These are phyloP conservation scores for Gyrodon lividus DNA, from an alignment of 768 basidiomycete species.

Conservation along the genomic window DNA sequence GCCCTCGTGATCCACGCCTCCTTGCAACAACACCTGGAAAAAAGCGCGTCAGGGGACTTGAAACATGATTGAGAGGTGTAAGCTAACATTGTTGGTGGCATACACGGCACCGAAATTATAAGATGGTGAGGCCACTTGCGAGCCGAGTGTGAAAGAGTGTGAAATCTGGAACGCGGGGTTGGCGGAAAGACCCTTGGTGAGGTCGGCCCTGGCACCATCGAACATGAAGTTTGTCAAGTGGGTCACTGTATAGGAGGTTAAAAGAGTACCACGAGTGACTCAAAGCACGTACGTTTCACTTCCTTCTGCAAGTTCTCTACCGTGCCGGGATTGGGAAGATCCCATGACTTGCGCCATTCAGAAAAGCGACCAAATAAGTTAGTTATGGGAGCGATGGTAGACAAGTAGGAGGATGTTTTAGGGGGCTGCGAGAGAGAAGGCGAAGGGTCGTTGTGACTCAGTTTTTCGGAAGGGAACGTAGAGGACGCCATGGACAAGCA, in stretches of 20 bases:
- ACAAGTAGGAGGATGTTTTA: slow-evolving; percentile 38
- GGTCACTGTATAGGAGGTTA: slow-evolving; percentile 53
- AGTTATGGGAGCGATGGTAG: slow-evolving; percentile 52
- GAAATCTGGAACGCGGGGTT: slow-evolving; percentile 98
- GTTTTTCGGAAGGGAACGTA: slow-evolving; percentile 40
- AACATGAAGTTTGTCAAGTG: slow-evolving; percentile 94
- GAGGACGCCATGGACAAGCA: slow-evolving; percentile 44
- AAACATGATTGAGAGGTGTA: slow-evolving; percentile 14
- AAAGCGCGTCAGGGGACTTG: slow-evolving; percentile 17
- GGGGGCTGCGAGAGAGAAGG: slow-evolving; percentile 34
- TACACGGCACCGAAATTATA: slow-evolving; percentile 96
- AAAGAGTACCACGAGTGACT: slow-evolving; percentile 3
- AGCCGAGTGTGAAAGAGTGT: slow-evolving; percentile 91
- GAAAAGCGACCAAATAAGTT: slow-evolving; percentile 72
- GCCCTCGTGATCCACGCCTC: slow-evolving; percentile 91
- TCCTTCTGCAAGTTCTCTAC: slow-evolving; percentile 93
- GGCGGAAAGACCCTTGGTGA: slow-evolving; percentile 88
- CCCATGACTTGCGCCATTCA: slow-evolving; percentile 78
- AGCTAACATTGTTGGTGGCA: slow-evolving; percentile 72
- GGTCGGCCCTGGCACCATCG: slow-evolving; percentile 95
- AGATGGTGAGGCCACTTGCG: slow-evolving; percentile 76
- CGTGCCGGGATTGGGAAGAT: slow-evolving; percentile 87
- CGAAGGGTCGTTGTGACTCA: slow-evolving; percentile 38
- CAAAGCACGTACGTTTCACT: slow-evolving; percentile 66
- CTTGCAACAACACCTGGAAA: slow-evolving; percentile 85